Evolutionary conservation across 345 rosid species (phyloP).

Genomic region (Geranium rotundifolium): DNA sequence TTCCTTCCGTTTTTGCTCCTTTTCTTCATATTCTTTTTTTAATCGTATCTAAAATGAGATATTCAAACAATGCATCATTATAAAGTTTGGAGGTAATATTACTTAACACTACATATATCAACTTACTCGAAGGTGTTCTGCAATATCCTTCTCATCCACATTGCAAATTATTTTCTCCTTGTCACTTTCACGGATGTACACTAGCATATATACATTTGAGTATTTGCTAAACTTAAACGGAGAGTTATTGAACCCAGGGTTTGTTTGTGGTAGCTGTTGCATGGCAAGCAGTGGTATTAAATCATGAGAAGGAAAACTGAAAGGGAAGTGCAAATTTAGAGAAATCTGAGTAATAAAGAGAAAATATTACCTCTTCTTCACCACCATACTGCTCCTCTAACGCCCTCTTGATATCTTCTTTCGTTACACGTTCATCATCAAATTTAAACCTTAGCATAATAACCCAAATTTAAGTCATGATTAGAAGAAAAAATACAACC

Average conservation of each 20-base stretch:
- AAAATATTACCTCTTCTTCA: constrained; percentile 33
- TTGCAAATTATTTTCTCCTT: constrained; percentile 45
- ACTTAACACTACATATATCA: neutral
- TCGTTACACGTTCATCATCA: constrained; percentile 47
- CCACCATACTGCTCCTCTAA: constrained; percentile 51
- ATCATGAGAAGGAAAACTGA: neutral
- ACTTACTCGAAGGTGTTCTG: constrained; percentile 42
- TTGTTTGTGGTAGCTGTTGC: constrained; percentile 36
- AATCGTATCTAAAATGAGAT: constrained; percentile 28
- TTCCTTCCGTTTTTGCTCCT: constrained; percentile 45
- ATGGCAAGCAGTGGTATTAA: neutral
- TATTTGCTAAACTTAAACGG: constrained; percentile 47
- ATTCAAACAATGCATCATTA: neutral
- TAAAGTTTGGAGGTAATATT: neutral
- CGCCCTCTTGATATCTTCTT: constrained; percentile 42
- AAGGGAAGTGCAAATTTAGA: neutral
- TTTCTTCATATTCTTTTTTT: constrained; percentile 54
- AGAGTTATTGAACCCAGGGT: constrained; percentile 44
- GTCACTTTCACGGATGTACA: constrained; percentile 44
- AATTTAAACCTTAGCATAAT: constrained; percentile 28
- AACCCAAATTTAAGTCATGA: neutral
- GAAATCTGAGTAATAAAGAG: neutral
- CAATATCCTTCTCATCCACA: constrained; percentile 48
- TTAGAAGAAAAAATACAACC: neutral
- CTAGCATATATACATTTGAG: constrained; percentile 49